Base-by-base conservation (phyloP, 805 yeast genomes). In the Candida alai region DNA sequence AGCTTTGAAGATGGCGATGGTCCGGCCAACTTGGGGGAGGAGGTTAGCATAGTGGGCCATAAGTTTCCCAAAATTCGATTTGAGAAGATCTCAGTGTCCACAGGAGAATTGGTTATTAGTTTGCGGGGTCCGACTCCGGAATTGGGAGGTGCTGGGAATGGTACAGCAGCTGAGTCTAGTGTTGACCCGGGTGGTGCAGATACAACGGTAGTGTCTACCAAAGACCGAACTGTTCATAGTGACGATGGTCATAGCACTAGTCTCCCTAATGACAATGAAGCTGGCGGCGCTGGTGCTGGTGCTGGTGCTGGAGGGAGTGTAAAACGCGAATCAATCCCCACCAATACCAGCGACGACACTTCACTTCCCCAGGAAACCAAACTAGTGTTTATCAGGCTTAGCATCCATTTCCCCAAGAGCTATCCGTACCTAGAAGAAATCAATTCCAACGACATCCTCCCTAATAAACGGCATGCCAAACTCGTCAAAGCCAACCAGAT, bases 21-120 rank as follows among this genome's bases (percentile, higher is more conserved):
- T 5, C 74, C 78, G 0, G 61, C 80, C 16, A 87, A 86, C 49
- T 58, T 90, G 17, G 96, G 96, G 5, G 96, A 89, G 56, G 98
- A 90, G 56, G 88, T 93, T 2, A 82, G 94, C 43, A 66, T 76
- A 12, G 87, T 88, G 5, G 95, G 96, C 2, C 88, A 82, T 46
- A 85, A 84, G 47, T 88, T 89, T 52, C 95, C 96, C 1, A 86
- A 83, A 45, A 73, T 93, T 3, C 64, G 80, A 2, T 88, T 93
- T 54, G 97, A 90, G 51, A 78, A 79, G 45, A 88, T 93, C 5
- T 80, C 93, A 2, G 95, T 90, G 0, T 77, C 94, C 0, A 82
- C 95, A 0, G 96, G 97, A 25, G 78, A 71, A 19, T 62, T 89
- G 36, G 76, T 78, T 3, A 56, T 93, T 9, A 79, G 94, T n/a